Evolutionary conservation across 140 eudicot genomes (phyloP).

Genomic region (Flaveria floridana): DNA sequence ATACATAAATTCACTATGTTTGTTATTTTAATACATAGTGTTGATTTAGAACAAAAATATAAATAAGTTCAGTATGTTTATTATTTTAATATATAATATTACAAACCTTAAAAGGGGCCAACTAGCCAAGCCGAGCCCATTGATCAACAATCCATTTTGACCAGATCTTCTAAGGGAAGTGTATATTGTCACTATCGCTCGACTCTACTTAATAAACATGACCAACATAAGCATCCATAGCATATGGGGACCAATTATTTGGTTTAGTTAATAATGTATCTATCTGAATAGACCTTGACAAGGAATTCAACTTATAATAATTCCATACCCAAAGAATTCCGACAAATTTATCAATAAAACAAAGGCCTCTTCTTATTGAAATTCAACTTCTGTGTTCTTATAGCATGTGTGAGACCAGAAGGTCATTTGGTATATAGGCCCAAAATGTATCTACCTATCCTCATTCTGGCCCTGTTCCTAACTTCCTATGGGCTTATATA

Average conservation of each 20-base stretch:
- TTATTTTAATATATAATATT: not conserved
- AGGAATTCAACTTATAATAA: not conserved
- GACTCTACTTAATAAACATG: slow-evolving; percentile 17
- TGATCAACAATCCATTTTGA: slow-evolving; percentile 1
- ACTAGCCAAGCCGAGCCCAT: slow-evolving; percentile 12
- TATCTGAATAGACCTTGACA: slow-evolving; percentile 21
- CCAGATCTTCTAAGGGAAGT: not conserved
- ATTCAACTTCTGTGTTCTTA: not conserved
- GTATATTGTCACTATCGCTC: slow-evolving; percentile 11
- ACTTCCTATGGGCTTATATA: not conserved
- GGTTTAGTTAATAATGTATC: slow-evolving; percentile 1
- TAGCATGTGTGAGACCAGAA: not conserved
- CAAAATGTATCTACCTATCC: slow-evolving; percentile 1
- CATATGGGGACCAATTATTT: slow-evolving; percentile 22
- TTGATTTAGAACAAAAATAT: not conserved
- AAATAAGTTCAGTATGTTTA: not conserved
- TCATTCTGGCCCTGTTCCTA: not conserved
- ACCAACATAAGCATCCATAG: slow-evolving; percentile 23
- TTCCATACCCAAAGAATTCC: not conserved
- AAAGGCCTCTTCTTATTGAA: not conserved
- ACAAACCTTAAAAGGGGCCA: slow-evolving; percentile 5
- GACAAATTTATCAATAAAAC: not conserved
- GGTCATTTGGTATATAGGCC: not conserved
- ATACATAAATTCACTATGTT: not conserved
- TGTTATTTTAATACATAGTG: not conserved